Conservation (phyloP, 371 early-diverging fungal species). For the Funneliformis caledonium region DNA sequence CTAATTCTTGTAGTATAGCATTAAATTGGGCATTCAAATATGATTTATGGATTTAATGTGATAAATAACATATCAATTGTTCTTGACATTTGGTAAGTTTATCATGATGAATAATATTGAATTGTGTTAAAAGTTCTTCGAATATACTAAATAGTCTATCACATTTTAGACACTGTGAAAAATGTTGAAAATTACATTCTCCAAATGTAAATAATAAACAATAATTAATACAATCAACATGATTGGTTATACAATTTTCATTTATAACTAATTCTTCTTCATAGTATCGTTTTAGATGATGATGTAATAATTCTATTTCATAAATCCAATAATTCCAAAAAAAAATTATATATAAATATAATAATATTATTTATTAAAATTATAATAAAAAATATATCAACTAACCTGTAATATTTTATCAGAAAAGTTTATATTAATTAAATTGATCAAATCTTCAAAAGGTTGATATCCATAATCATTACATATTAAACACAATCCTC, state of each 20-base stretch:
- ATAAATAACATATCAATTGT: neutral
- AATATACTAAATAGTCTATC: neutral
- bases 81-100: neutral
- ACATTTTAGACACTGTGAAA: neutral
- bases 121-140: neutral
- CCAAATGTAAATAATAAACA: neutral
- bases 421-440: neutral
- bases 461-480: neutral
- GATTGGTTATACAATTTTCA: neutral
- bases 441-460: neutral
- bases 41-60: constrained; percentile 6
- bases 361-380: neutral
- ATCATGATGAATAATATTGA: neutral
- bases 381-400: neutral
- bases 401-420: neutral
- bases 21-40: neutral
- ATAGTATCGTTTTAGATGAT: neutral
- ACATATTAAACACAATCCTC: neutral
- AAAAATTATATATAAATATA: neutral
- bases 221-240: constrained; percentile 2
- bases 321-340: neutral
- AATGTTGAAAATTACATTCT: constrained; percentile 3
- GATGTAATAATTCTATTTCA: neutral
- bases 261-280: constrained; percentile 7
- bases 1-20: neutral